A percentile compares a stretch with the other conserved stretches of the same genome.
phyloP scores from a whole-genome alignment of 140 eudicot genomes.

The Erigeron philadelphicus region DNA sequence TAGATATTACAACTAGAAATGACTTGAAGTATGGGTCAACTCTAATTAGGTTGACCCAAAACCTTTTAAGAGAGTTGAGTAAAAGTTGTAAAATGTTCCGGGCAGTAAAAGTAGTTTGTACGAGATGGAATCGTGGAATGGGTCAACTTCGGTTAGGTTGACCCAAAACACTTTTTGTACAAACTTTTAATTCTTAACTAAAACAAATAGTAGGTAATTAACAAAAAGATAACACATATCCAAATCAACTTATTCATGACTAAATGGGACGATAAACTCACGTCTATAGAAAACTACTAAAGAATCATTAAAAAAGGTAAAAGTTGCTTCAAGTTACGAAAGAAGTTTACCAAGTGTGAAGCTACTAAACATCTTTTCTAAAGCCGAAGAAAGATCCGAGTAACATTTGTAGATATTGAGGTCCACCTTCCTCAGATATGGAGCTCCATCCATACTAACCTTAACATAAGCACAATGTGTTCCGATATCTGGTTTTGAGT shows the following conservation, averaged over 20 bases:
- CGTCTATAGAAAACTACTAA: neutral
- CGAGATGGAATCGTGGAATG: neutral
- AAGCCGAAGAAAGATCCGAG: conserved; percentile 45
- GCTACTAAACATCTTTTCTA: conserved; percentile 56
- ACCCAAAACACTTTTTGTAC: neutral
- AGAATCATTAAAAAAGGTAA: neutral
- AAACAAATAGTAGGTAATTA: too few relatives aligned
- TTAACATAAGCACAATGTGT: conserved; percentile 43
- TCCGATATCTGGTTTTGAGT: conserved; percentile 29
- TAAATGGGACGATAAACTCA: neutral
- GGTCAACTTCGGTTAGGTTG: neutral
- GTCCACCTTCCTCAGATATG: conserved; percentile 49
- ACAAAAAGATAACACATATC: neutral
- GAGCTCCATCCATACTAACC: conserved; percentile 60
- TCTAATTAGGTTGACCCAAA: too few relatives aligned
- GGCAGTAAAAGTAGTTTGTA: neutral
- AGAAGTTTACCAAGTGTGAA: conserved; percentile 50
- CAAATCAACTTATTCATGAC: neutral
- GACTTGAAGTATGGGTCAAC: neutral
- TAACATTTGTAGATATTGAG: conserved; percentile 45
- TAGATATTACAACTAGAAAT: neutral
- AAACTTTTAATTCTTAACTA: too few relatives aligned
- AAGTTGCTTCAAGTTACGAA: neutral
- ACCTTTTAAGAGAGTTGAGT: neutral
- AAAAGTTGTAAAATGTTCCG: too few relatives aligned